Evolutionary conservation across 805 yeast species (phyloP).

Genomic region (Ogataea kodamae): DNA sequence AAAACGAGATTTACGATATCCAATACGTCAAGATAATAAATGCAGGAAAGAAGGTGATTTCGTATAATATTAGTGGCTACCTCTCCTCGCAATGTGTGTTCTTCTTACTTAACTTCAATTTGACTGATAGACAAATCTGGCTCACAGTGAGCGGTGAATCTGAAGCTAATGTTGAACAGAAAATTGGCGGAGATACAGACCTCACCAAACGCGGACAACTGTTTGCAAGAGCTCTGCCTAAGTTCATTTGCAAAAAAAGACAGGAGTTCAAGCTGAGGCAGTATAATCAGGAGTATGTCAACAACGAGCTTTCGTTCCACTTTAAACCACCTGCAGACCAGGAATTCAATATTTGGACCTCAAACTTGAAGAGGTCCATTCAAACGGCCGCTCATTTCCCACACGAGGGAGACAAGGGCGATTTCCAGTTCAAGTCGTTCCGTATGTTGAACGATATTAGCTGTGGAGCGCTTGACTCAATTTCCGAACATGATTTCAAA

Average conservation of each 20-base stretch:
- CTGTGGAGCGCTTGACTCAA: constrained; percentile 34
- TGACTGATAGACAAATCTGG: constrained; percentile 37
- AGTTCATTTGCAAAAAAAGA: constrained; percentile 32
- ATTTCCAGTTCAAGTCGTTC: constrained; percentile 31
- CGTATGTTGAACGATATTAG: constrained; percentile 35
- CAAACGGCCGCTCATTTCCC: constrained; percentile 34
- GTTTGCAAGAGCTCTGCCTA: constrained; percentile 35
- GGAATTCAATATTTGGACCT: constrained; percentile 36
- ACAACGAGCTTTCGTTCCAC: constrained; percentile 27
- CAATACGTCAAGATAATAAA: constrained; percentile 63
- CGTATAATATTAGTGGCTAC: constrained; percentile 55
- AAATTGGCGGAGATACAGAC: constrained; percentile 34
- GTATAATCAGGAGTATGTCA: constrained; percentile 32
- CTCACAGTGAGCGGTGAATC: constrained; percentile 35
- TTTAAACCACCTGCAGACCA: constrained; percentile 21
- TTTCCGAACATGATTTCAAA: constrained; percentile 31
- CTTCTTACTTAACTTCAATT: constrained; percentile 43
- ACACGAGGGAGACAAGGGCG: constrained; percentile 21
- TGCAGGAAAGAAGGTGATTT: constrained; percentile 55
- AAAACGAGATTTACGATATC: constrained; percentile 43
- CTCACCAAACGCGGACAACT: constrained; percentile 29
- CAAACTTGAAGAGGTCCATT: constrained; percentile 30
- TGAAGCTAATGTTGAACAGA: constrained; percentile 24
- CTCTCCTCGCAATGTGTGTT: constrained; percentile 56
- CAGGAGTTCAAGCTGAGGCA: constrained; percentile 35